A percentile compares a stretch with the other conserved stretches of the same genome.
Evolutionary conservation across 495 filamentous ascomycete species (phyloP).

Genomic region (Xylaria cubensis): DNA sequence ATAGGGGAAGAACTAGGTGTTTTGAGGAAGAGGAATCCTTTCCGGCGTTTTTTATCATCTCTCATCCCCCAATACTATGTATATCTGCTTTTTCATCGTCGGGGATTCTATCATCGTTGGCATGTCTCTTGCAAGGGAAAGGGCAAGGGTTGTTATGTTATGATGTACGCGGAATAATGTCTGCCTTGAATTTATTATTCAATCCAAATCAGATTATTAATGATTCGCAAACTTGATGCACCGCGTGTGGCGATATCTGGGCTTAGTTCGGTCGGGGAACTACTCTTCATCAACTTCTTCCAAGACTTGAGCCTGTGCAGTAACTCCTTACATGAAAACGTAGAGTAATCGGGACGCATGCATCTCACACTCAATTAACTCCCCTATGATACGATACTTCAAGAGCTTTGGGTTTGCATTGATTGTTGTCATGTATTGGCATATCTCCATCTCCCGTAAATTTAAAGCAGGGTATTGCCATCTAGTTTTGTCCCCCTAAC

Average conservation of each 20-base stretch:
- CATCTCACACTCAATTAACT: neutral
- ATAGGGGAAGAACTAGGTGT: neutral
- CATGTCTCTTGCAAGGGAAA: neutral
- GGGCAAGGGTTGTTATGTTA: neutral
- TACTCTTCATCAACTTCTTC: neutral
- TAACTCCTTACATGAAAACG: neutral
- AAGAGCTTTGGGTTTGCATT: neutral
- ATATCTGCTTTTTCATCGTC: neutral
- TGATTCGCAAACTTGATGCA: neutral
- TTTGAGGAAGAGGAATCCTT: neutral
- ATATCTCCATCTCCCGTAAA: neutral
- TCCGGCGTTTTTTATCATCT: neutral
- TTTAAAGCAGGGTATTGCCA: constrained; percentile 25
- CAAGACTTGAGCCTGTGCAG: neutral
- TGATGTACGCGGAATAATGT: constrained; percentile 5
- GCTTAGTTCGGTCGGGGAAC: neutral
- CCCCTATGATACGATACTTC: neutral
- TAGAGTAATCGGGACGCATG: neutral
- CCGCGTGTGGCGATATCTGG: neutral
- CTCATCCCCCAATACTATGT: neutral
- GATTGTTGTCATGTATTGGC: neutral
- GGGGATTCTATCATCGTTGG: neutral
- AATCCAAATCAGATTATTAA: neutral
- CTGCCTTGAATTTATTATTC: neutral
- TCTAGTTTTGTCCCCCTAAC: constrained; percentile 19